Evolutionary conservation across 2,329 filamentous ascomycete species (phyloP).

Genomic region (Pyrenochaeta sp.): DNA sequence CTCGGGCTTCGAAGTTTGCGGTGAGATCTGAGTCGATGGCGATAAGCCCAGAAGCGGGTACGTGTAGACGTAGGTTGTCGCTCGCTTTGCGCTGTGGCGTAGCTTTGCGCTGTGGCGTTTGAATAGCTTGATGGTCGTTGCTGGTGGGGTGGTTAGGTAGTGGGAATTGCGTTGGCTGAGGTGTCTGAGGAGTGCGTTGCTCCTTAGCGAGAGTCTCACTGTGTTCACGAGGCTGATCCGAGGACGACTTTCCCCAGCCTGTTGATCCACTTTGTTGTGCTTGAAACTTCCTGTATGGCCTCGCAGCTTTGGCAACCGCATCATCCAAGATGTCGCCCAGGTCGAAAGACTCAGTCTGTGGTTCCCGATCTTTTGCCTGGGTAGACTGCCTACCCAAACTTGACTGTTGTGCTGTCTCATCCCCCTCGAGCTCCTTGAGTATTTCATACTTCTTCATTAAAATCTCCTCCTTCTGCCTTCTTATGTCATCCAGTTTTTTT

Average conservation of each 20-base stretch:
- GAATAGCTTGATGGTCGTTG: too few species aligned
- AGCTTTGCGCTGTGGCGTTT: too few species aligned
- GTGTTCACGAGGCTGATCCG: background rate
- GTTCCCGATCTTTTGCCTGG: background rate
- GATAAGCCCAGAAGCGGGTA: slow-evolving; percentile 16
- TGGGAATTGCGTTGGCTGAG: background rate
- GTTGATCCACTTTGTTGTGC: background rate
- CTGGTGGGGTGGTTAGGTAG: too few species aligned
- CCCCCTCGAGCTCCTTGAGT: background rate
- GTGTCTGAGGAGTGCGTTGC: background rate
- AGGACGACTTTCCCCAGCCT: background rate
- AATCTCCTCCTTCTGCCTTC: background rate
- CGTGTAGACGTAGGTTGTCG: slow-evolving; percentile 17
- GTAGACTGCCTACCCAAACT: background rate
- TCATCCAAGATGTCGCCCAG: slow-evolving; percentile 9
- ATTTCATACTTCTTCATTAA: slow-evolving; percentile 2
- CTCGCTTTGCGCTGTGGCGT: slow-evolving; percentile 4
- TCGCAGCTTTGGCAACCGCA: background rate
- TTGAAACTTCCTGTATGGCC: background rate
- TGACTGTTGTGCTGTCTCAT: background rate
- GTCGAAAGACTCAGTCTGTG: background rate
- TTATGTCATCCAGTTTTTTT: background rate
- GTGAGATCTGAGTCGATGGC: slow-evolving; percentile 30
- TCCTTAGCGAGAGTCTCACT: background rate
- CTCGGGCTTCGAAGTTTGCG: slow-evolving; percentile 22